phyloP scores from a whole-genome alignment of 164 flowering plant species.

The Warburgia ugandensis region DNA sequence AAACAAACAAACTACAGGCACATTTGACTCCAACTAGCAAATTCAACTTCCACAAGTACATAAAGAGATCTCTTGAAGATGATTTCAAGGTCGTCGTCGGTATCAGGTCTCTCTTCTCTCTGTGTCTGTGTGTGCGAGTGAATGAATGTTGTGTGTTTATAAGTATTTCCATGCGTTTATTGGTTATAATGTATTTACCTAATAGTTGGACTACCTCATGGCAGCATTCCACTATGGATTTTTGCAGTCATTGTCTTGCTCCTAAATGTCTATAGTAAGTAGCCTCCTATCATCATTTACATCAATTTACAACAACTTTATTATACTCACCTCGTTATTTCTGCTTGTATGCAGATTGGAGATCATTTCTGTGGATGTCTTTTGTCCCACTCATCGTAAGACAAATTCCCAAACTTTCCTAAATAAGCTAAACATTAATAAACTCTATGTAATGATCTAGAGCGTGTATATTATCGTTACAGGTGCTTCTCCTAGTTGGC shows the following conservation, averaged over 20 bases:
- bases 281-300: neutral
- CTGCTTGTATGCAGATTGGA: conserved; percentile 37
- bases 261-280: conserved; percentile 48
- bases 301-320: neutral
- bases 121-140: neutral
- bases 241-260: conserved; percentile 43
- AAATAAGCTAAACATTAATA: neutral
- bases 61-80: conserved; percentile 73
- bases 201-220: neutral
- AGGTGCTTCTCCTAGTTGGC: conserved; percentile 60
- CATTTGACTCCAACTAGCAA: conserved; percentile 60
- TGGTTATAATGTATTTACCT: neutral
- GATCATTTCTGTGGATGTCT: conserved; percentile 45
- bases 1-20: conserved; percentile 33
- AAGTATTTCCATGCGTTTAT: neutral
- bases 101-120: conserved; percentile 35
- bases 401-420: neutral
- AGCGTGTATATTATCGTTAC: neutral
- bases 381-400: conserved; percentile 54
- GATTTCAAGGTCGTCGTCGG: conserved; percentile 73
- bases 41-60: conserved; percentile 70
- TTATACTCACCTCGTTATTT: neutral
- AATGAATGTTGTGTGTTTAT: neutral
- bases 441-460: neutral
- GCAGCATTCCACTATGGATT: conserved; percentile 55